Percentiles rank a stretch among this genome's conserved stretches.
phyloP scores from a whole-genome alignment of 1,139 yeast genomes.

The Geotrichum carabidarum region DNA sequence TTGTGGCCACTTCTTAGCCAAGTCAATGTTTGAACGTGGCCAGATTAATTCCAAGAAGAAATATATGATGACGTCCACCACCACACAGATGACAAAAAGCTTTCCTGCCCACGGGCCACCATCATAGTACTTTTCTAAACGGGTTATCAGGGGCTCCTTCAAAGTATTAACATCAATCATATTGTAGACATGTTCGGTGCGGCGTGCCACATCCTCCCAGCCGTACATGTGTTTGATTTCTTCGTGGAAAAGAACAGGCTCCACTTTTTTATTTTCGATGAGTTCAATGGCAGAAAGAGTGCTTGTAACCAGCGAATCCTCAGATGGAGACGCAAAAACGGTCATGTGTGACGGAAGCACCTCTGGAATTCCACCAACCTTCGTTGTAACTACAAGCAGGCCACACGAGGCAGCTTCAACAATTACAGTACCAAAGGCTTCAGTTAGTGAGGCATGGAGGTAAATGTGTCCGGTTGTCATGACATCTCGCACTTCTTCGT shows the following conservation, averaged over 20 bases:
- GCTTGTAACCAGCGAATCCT: conserved; percentile 68
- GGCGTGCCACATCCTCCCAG: conserved; percentile 82
- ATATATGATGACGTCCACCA: conserved; percentile 68
- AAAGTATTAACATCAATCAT: conserved; percentile 42
- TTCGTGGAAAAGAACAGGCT: conserved; percentile 71
- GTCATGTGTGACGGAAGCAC: conserved; percentile 93
- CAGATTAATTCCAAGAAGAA: conserved; percentile 61
- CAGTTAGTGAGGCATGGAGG: conserved; percentile 89
- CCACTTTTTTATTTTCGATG: conserved; percentile 54
- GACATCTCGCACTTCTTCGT: conserved; percentile 87
- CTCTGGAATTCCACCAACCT: conserved; percentile 97
- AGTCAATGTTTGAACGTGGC: conserved; percentile 66
- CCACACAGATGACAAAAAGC: conserved; percentile 68
- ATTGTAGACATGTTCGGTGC: conserved; percentile 81
- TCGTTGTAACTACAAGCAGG: conserved; percentile 84
- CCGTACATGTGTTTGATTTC: conserved; percentile 81
- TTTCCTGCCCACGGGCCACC: conserved; percentile 85
- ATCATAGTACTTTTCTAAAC: conserved; percentile 59
- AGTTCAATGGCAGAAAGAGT: conserved; percentile 60
- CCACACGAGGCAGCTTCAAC: conserved; percentile 99
- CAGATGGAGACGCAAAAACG: conserved; percentile 81
- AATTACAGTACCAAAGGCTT: conserved; percentile 95
- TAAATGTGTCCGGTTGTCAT: conserved; percentile 94
- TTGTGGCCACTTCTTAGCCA: conserved; percentile 72
- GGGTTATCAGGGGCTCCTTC: conserved; percentile 48